Evolutionary conservation across 306 rosid species (phyloP).

Genomic region (Geum urbanum): DNA sequence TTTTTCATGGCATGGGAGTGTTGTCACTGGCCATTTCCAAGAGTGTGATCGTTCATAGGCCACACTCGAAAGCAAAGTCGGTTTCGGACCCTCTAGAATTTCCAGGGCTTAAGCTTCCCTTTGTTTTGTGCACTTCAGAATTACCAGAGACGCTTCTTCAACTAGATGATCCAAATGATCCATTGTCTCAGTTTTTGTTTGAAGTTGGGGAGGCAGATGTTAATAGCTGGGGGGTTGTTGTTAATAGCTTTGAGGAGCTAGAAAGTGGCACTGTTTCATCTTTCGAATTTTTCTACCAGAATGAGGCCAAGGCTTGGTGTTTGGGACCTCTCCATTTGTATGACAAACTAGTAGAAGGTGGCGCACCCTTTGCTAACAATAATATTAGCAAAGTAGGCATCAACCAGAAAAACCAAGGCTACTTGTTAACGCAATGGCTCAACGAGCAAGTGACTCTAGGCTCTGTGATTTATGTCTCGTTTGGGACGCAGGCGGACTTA

Average conservation of each 20-base stretch:
- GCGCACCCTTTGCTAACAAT: background rate
- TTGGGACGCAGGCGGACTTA: no score
- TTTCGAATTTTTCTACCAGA: slow-evolving; percentile 19
- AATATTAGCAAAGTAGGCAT: background rate
- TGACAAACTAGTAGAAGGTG: slow-evolving; percentile 17
- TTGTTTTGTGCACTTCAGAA: slow-evolving; percentile 2
- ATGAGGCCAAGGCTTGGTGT: slow-evolving; percentile 22
- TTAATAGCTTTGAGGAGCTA: slow-evolving; percentile 28
- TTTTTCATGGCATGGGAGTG: slow-evolving; percentile 29
- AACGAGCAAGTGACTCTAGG: background rate
- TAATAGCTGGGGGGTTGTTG: slow-evolving; percentile 32
- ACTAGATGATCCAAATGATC: background rate
- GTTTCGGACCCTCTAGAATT: slow-evolving; percentile 9
- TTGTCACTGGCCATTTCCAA: slow-evolving; percentile 31
- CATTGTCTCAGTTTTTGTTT: background rate
- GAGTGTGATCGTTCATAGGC: slow-evolving; percentile 11
- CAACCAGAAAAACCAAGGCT: background rate
- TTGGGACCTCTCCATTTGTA: slow-evolving; percentile 27
- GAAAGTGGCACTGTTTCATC: slow-evolving; percentile 19
- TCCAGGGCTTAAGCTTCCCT: slow-evolving; percentile 15
- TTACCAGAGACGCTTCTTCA: slow-evolving; percentile 22
- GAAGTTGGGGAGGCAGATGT: slow-evolving; percentile 18
- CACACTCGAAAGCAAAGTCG: background rate
- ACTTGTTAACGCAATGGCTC: background rate
- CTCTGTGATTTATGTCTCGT: slow-evolving; percentile 15